Evolutionary conservation across 495 filamentous ascomycete species (phyloP), one percentile per base, ranked within the genome.

Genomic region (Trypethelium eluteriae): DNA sequence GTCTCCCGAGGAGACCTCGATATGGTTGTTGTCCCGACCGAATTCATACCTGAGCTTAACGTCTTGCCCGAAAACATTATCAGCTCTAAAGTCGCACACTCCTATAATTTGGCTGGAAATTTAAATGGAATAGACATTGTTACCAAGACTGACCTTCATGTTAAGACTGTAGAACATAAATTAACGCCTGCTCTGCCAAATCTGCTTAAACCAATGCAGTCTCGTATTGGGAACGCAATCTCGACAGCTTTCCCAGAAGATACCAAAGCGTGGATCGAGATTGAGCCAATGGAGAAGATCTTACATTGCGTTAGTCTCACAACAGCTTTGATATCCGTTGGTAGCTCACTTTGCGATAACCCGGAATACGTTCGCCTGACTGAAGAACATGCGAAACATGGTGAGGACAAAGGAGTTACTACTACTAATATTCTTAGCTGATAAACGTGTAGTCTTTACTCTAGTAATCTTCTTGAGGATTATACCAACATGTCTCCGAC

Each of bases 401-500:
- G 49, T 53, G 25, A 18, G 49, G 11, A 3, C 49, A 18, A 53
- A 16, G 3, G 12, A 16, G 11, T 4, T 3, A 53, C 25, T 14
- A 46, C 14, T 5, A 5, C 41, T 5, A 46, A 46, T 46, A 46
- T 46, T 46, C 3, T 53, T 10, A 53, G 11, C 3, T 6, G 7
- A 4, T 53, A 10, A 7, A 9, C 49, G n/a, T n/a, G n/a, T n/a
- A 53, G 49, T 53, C 4, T 53, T 53, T 53, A 18, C 49, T 18
- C 4, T 53, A 4, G 16, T 7, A 3, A 16, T 53, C 16, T 3
- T 18, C 4, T 16, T 53, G 62, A 49, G 64, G 9, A 10, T 62
- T 25, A 50, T 61, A 2, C 64, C 64, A 32, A 38, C 4, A 12
- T 25, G 18, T 2, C 50, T 66, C 3, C 64, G 62, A 62, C 64